Base-by-base conservation (phyloP, 768 basidiomycete species). In the Harrya chromipes region DNA sequence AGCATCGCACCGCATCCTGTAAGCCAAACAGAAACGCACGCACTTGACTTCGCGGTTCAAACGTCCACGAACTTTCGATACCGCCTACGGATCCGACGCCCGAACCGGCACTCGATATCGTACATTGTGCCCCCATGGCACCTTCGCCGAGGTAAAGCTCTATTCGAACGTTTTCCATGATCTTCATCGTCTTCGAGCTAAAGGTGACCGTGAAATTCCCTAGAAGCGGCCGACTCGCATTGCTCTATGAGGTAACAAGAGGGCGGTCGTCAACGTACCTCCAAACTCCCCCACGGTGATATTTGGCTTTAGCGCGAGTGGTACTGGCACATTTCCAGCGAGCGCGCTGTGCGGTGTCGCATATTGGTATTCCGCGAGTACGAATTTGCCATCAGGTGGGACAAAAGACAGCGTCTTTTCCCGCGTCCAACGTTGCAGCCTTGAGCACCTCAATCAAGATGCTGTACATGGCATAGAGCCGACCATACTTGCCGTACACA, bases 341-440 rank as follows among this genome's bases (percentile, higher is more conserved):
- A 68, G 36, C 47, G 56, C 52, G 41, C 50, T 47, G 17, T 62
- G 55, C n/a, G 66, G 70, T 37, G 78, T 72, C 10, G 73, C 66
- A 63, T 83, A 87, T 23, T 87, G 86, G 62, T 97, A 97, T 56
- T 93, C 88, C 62, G 86, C 80, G 17, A 97, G 74, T 8, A 78
- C 78, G 70, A 97, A 97, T 44, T 80, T 80, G 4, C 94, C 94
- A 59, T 97, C 94, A 5, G 94, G 94, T 6, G 94, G 94, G 19
- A 97, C 81, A 64, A 97, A 97, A 2, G 94, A 95, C 36, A 97
- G 71, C 1, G 76, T 69, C 59, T 81, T 85, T 61, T 90, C 84
- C 34, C 83, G 81, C 20, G 76, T 72, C 87, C 91, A 97, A 48
- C 84, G 83, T 60, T 81, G 84, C 21, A 94, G 72, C 33, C 93